phyloP scores from a whole-genome alignment of 1,284 basidiomycete genomes.

The Cyathus pygmaeus region DNA sequence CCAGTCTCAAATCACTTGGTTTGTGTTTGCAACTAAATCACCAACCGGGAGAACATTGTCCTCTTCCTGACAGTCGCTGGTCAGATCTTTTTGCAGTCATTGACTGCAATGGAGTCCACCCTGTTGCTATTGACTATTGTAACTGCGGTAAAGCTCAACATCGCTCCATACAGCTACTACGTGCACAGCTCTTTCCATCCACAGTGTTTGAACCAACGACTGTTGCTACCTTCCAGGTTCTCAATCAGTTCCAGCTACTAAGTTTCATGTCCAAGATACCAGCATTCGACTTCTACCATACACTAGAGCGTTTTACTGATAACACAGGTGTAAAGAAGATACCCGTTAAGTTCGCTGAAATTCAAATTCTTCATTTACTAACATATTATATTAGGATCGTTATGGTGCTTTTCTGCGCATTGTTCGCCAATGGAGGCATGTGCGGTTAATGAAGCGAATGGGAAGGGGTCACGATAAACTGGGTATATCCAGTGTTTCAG shows the following conservation, averaged over 20 bases:
- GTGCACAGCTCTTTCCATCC: conserved; percentile 23
- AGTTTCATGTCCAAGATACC: conserved; percentile 27
- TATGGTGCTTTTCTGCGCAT: conserved; percentile 20
- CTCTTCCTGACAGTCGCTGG: conserved; percentile 6
- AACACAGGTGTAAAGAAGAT: conserved; percentile 15
- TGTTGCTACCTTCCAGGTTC: conserved; percentile 23
- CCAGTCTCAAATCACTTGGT: neutral
- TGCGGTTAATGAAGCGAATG: conserved; percentile 17
- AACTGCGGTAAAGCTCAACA: conserved; percentile 7
- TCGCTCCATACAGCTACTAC: conserved; percentile 24
- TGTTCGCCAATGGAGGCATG: conserved; percentile 24
- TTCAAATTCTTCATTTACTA: neutral
- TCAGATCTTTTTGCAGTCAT: conserved; percentile 17
- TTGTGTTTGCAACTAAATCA: neutral
- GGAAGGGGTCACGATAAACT: conserved; percentile 27
- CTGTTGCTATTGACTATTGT: conserved; percentile 26
- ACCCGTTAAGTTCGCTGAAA: conserved; percentile 6
- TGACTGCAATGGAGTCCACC: conserved; percentile 20
- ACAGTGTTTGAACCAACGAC: conserved; percentile 20
- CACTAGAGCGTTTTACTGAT: conserved; percentile 25
- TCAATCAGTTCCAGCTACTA: conserved; percentile 27
- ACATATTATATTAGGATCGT: conserved; percentile 14
- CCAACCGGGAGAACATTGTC: neutral
- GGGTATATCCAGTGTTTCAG: conserved; percentile 13
- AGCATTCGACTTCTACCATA: conserved; percentile 29